Conservation (phyloP, 1,139 yeast species). For the Hansenula anomala region DNA sequence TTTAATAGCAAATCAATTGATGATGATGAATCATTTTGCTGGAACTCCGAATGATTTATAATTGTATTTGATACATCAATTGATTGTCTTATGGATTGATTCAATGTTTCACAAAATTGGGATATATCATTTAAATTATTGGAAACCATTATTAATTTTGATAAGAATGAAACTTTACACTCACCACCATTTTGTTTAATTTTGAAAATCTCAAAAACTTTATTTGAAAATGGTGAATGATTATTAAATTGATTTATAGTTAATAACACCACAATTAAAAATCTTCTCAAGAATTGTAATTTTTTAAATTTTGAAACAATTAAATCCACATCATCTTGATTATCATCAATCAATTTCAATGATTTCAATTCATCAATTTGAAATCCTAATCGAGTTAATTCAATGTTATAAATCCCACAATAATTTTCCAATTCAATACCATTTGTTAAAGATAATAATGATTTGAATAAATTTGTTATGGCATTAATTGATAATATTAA, state of each 20-base stretch:
- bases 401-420: conserved; percentile 35
- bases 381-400: conserved; percentile 18
- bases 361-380: conserved; percentile 14
- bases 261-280: conserved; percentile 35
- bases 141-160: no score
- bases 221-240: conserved; percentile 1
- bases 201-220: conserved; percentile 6
- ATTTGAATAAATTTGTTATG: conserved; percentile 23
- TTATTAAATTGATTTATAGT: conserved; percentile 25
- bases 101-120: no score
- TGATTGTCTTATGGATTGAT: no score
- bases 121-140: no score
- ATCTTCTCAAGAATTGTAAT: conserved; percentile 33
- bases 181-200: not conserved
- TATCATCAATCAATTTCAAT: conserved; percentile 8
- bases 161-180: no score
- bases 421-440: conserved; percentile 33
- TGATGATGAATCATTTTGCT: no score
- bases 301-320: conserved; percentile 27
- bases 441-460: conserved; percentile 24
- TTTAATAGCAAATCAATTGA: not conserved
- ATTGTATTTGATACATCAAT: no score
- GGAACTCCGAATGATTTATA: no score
- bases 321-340: conserved; percentile 17
- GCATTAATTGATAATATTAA: conserved; percentile 20